These are phyloP conservation scores for Oryza glaberrima DNA, from an alignment of 176 grass and related monocot species.

Conservation along the genomic window DNA sequence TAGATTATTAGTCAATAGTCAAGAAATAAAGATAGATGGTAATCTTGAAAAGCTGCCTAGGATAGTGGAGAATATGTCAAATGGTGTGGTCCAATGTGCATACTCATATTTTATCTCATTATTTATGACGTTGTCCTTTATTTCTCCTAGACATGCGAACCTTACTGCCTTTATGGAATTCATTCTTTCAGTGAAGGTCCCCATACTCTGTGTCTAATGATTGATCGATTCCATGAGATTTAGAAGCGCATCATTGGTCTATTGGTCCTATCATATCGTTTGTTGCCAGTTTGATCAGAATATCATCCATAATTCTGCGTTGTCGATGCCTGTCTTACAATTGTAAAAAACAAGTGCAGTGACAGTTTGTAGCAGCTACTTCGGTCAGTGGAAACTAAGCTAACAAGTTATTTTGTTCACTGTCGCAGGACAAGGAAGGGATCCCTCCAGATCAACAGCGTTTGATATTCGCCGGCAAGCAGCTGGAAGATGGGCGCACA, in stretches of 20 bases:
- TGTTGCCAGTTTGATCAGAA: background rate
- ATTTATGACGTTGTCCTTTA: background rate
- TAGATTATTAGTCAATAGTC: background rate
- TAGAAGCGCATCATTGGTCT: background rate
- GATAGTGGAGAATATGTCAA: slow-evolving; percentile 6
- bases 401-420: background rate
- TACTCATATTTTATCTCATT: background rate
- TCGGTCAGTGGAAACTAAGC: background rate
- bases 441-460: slow-evolving; percentile 86
- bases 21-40: background rate
- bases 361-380: background rate
- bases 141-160: slow-evolving; percentile 15
- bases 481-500: slow-evolving; percentile 80
- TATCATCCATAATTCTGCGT: background rate
- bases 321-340: background rate
- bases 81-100: background rate
- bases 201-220: background rate
- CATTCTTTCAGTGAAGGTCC: background rate
- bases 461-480: slow-evolving; percentile 88
- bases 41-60: background rate
- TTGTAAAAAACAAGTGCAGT: background rate
- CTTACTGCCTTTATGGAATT: background rate
- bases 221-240: background rate
- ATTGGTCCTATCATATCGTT: background rate
- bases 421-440: slow-evolving; percentile 78